These are phyloP conservation scores for Symmetrospora coprosmae DNA, from an alignment of 768 basidiomycete genomes.

Conservation along the genomic window DNA sequence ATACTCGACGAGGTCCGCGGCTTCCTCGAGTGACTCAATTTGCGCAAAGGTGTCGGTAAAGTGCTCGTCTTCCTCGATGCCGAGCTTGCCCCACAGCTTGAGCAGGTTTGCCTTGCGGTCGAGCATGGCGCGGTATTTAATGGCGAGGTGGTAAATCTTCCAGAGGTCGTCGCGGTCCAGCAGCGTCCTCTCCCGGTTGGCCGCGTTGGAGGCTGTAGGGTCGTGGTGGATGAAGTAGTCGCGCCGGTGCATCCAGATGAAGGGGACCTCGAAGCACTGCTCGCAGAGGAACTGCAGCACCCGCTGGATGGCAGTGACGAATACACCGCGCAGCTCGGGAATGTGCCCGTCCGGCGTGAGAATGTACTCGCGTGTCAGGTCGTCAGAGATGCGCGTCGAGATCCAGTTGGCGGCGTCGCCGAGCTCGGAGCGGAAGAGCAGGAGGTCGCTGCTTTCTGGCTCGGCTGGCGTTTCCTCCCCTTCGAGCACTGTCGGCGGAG, in stretches of 20 bases:
- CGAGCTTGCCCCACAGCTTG: conserved; percentile 47
- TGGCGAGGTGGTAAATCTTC: conserved; percentile 76
- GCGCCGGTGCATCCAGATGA: conserved; percentile 82
- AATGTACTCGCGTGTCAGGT: conserved; percentile 61
- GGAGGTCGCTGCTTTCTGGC: conserved; percentile 36
- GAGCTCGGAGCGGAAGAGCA: conserved; percentile 58
- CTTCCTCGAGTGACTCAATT: conserved; percentile 69
- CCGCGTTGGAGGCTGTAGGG: conserved; percentile 35
- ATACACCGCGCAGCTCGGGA: conserved; percentile 42
- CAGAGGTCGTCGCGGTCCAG: conserved; percentile 69
- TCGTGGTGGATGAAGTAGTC: conserved; percentile 81
- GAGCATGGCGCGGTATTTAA: conserved; percentile 72
- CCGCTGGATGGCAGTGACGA: conserved; percentile 57
- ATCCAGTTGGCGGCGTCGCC: conserved; percentile 78
- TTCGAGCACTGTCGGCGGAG: conserved; percentile 37
- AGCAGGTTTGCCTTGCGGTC: conserved; percentile 56
- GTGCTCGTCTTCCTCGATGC: conserved; percentile 41
- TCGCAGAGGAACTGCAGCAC: conserved; percentile 70
- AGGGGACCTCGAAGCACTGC: conserved; percentile 82
- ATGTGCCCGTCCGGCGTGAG: conserved; percentile 47
- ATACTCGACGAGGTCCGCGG: conserved; percentile 85
- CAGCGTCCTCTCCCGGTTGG: conserved; percentile 40
- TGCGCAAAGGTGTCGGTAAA: conserved; percentile 25
- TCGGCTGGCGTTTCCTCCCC: not conserved
- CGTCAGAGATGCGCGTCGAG: conserved; percentile 56